phyloP scores from a whole-genome alignment of 148 eudicot genomes.

The Agrostemma githago region DNA sequence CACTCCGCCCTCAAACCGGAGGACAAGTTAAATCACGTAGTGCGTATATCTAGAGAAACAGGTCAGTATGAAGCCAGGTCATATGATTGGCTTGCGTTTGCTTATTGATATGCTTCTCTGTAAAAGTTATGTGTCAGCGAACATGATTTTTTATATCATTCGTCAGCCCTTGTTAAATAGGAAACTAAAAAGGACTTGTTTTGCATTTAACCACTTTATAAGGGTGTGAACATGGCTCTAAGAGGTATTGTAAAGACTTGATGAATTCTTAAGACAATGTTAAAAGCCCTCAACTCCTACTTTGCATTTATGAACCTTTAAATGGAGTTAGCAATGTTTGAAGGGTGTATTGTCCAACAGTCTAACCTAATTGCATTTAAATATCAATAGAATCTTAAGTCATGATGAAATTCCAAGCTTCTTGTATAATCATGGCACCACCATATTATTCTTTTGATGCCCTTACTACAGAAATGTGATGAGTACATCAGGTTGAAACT shows the following conservation, averaged over 20 bases:
- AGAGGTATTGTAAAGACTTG: background rate
- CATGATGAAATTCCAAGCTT: background rate
- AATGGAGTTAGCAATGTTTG: background rate
- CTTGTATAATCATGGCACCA: background rate
- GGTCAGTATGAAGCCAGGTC: constrained; percentile 34
- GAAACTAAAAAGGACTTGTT: background rate
- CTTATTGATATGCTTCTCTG: background rate
- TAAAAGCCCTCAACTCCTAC: background rate
- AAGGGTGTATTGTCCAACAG: background rate
- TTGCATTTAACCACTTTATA: background rate
- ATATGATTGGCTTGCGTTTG: background rate
- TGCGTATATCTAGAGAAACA: constrained; percentile 73
- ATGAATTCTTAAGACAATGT: background rate
- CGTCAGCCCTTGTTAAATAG: background rate
- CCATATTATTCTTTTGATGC: background rate
- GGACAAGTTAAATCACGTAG: constrained; percentile 94
- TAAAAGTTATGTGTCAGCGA: background rate
- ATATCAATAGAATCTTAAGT: background rate
- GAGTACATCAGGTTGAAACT: constrained; percentile 3
- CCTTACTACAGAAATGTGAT: background rate
- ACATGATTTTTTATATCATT: background rate
- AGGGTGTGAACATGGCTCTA: background rate
- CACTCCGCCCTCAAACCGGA: constrained; percentile 88
- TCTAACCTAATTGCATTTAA: background rate
- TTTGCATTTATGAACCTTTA: background rate